Conservation (phyloP, 2,329 filamentous ascomycete species). For the Pyrenophora seminiperda region DNA sequence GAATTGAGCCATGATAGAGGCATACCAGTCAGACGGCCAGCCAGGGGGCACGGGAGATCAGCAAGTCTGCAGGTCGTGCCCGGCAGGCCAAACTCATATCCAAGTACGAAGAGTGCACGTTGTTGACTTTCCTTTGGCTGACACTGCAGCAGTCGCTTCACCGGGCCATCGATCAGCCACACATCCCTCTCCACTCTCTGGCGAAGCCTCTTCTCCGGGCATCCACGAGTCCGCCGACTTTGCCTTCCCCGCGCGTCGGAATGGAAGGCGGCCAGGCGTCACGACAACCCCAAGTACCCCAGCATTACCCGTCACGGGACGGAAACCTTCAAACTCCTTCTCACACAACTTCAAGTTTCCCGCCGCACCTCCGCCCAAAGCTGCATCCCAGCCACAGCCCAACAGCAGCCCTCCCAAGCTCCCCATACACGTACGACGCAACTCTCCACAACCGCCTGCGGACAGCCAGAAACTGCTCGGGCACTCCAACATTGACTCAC, state of each 20-base stretch:
- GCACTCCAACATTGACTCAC: slow-evolving; percentile 60
- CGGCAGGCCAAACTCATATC: slow-evolving; percentile 44
- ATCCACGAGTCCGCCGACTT: slow-evolving; percentile 36
- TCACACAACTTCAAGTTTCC: slow-evolving; percentile 64
- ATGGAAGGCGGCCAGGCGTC: slow-evolving; percentile 35
- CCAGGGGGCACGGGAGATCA: slow-evolving; percentile 73
- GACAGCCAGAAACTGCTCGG: slow-evolving; percentile 18
- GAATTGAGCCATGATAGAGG: slow-evolving; percentile 37
- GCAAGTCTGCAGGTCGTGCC: slow-evolving; percentile 79
- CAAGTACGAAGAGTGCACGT: slow-evolving; percentile 27
- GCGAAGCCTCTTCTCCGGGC: slow-evolving; percentile 45
- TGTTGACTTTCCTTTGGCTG: slow-evolving; percentile 14
- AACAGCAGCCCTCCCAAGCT: slow-evolving; percentile 45
- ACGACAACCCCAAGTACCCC: slow-evolving; percentile 51
- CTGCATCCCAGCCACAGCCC: slow-evolving; percentile 34
- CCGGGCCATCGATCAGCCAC: slow-evolving; percentile 40
- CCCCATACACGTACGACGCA: slow-evolving; percentile 38
- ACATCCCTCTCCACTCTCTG: slow-evolving; percentile 52
- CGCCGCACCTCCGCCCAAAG: slow-evolving; percentile 46
- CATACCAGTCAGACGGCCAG: slow-evolving; percentile 51
- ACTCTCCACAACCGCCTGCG: slow-evolving; percentile 30
- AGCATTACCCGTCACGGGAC: slow-evolving; percentile 43
- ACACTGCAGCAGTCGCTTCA: slow-evolving; percentile 34
- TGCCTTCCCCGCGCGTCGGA: slow-evolving; percentile 37
- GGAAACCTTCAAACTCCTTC: slow-evolving; percentile 50